Conservation (phyloP, 257 asterid species). For the Solanum virginianum region DNA sequence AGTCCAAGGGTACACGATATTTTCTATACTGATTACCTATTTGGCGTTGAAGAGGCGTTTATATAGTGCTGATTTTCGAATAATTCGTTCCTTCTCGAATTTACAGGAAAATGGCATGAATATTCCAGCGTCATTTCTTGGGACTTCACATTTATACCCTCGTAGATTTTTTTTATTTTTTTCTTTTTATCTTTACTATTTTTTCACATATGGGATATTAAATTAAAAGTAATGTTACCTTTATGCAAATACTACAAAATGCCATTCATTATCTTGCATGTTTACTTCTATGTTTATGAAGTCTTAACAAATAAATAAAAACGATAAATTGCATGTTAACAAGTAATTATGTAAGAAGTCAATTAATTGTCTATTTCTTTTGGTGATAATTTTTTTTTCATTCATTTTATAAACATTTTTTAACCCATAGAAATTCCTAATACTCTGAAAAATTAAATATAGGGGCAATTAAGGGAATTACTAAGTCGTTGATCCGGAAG, state of each 20-base stretch:
- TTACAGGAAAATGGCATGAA: not conserved
- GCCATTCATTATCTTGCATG: no score
- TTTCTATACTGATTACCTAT: not conserved
- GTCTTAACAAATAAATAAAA: not conserved
- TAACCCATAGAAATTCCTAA: not conserved
- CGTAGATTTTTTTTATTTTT: rapidly evolving
- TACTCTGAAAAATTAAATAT: not conserved
- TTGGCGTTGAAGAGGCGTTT: not conserved
- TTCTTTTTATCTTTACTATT: not conserved
- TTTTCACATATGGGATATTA: not conserved
- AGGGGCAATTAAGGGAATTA: not conserved
- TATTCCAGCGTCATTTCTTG: not conserved
- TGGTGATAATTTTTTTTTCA: no score
- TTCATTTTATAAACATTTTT: no score
- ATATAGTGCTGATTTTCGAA: not conserved
- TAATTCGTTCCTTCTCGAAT: not conserved
- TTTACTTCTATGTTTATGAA: not conserved
- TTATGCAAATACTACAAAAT: not conserved
- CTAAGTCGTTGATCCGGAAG: not conserved
- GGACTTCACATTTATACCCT: not conserved
- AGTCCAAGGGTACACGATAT: not conserved
- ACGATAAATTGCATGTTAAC: not conserved
- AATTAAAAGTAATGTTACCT: not conserved
- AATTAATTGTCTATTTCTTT: not conserved
- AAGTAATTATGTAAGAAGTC: not conserved